A percentile compares a stretch with the other conserved stretches of the same genome.
Conservation (phyloP, 768 basidiomycete genomes). For the Kwoniella sp. region DNA sequence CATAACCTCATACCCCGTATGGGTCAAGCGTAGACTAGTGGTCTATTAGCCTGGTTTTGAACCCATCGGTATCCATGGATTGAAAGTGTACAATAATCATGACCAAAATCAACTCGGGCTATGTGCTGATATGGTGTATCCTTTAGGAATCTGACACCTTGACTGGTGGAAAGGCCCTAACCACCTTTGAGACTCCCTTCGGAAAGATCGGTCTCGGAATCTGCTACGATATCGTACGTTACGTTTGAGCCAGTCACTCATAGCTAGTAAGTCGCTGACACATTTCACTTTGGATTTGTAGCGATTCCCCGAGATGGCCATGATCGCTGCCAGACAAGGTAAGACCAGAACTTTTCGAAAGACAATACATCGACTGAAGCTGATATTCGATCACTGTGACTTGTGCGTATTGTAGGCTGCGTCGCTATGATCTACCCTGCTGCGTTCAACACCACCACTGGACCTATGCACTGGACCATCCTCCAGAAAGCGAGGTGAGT, state of each 20-base stretch:
- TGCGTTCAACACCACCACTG: slow-evolving; percentile 94
- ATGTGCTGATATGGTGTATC: not conserved
- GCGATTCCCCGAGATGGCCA: slow-evolving; percentile 77
- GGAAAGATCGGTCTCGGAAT: slow-evolving; percentile 95
- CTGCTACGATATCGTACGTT: slow-evolving; percentile 79
- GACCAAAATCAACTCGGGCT: no score
- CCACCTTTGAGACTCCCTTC: slow-evolving; percentile 91
- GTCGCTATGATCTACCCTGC: slow-evolving; percentile 87
- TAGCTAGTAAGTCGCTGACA: not conserved
- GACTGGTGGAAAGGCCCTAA: slow-evolving; percentile 71
- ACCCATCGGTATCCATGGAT: no score
- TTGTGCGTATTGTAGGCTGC: no score
- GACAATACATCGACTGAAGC: not conserved
- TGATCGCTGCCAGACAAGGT: slow-evolving; percentile 86
- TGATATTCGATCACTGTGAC: slow-evolving; percentile 16
- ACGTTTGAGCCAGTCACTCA: not conserved
- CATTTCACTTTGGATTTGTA: slow-evolving; percentile 4
- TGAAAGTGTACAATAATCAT: no score
- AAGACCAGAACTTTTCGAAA: no score
- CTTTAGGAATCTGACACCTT: slow-evolving; percentile 63
- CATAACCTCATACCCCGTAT: no score
- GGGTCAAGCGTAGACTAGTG: no score
- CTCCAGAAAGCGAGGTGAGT: slow-evolving; percentile 79
- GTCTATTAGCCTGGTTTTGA: no score
- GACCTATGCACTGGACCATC: slow-evolving; percentile 93